phyloP scores from a whole-genome alignment of 2,329 filamentous ascomycete genomes.

The Alternaria sp. region DNA sequence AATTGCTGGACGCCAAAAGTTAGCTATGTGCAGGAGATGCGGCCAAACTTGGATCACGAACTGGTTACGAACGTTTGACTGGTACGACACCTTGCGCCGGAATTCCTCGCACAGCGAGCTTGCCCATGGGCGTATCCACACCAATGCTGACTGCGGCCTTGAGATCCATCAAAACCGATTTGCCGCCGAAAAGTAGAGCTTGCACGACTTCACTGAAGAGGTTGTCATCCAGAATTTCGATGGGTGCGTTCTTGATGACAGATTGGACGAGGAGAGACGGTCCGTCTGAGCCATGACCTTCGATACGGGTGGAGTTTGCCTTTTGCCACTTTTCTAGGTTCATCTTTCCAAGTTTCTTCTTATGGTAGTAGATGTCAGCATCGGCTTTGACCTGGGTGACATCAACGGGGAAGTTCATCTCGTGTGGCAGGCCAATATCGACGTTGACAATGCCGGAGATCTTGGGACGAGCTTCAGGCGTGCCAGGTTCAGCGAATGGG shows the following conservation, averaged over 20 bases:
- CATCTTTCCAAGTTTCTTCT: slow-evolving; percentile 79
- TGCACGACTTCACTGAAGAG: slow-evolving; percentile 84
- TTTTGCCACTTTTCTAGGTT: slow-evolving; percentile 83
- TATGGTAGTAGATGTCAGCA: slow-evolving; percentile 82
- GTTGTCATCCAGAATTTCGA: slow-evolving; percentile 81
- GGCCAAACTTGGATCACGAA: slow-evolving; percentile 47
- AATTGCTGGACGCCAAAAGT: slow-evolving; percentile 47
- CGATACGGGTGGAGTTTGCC: slow-evolving; percentile 78
- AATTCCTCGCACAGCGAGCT: slow-evolving; percentile 81
- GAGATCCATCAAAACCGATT: slow-evolving; percentile 75
- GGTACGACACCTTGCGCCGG: slow-evolving; percentile 84
- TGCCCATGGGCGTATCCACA: slow-evolving; percentile 81
- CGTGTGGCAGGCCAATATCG: slow-evolving; percentile 77
- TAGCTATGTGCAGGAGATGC: slow-evolving; percentile 36
- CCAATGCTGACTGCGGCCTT: slow-evolving; percentile 83
- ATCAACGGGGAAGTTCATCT: slow-evolving; percentile 85
- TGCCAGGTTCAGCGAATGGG: slow-evolving; percentile 76
- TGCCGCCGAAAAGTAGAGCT: slow-evolving; percentile 76
- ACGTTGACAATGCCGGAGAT: slow-evolving; percentile 86
- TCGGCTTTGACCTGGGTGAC: slow-evolving; percentile 79
- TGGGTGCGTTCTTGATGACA: slow-evolving; percentile 76
- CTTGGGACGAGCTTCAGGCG: slow-evolving; percentile 75
- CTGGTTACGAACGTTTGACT: slow-evolving; percentile 88
- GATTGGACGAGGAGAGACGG: slow-evolving; percentile 77
- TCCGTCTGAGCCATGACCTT: slow-evolving; percentile 64